Percentiles rank a stretch among this genome's conserved stretches.
Evolutionary conservation across 2,329 filamentous ascomycete genomes (phyloP).

Genomic region (Exophiala sp.): DNA sequence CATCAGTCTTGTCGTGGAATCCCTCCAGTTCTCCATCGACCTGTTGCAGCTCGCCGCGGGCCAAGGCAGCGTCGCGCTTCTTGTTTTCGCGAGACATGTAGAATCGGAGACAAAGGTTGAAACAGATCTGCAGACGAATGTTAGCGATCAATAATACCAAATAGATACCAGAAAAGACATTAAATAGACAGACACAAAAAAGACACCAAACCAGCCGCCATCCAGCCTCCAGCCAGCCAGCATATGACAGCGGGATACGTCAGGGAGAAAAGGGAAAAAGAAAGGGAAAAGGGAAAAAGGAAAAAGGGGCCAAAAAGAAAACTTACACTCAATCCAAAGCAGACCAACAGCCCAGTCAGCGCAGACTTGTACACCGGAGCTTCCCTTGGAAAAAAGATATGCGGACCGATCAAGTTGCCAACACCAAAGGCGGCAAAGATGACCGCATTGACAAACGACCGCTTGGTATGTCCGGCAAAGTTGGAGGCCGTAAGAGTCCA

Average conservation of each 20-base stretch:
- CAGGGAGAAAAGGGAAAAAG: too few species aligned
- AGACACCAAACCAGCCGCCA: too few species aligned
- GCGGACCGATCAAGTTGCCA: slow-evolving; percentile 45
- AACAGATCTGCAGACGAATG: slow-evolving; percentile 19
- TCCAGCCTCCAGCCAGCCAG: too few species aligned
- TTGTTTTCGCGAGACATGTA: slow-evolving; percentile 4
- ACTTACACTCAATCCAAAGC: slow-evolving; percentile 35
- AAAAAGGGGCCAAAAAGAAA: background rate
- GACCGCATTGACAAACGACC: slow-evolving; percentile 44
- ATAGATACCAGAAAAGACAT: too few species aligned
- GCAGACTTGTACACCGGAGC: slow-evolving; percentile 42
- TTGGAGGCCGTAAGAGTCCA: slow-evolving; percentile 48
- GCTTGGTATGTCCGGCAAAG: slow-evolving; percentile 48
- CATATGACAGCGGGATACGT: too few species aligned
- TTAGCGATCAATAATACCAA: background rate
- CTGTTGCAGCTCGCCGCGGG: slow-evolving; percentile 8
- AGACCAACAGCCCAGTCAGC: slow-evolving; percentile 38
- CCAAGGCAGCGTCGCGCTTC: background rate
- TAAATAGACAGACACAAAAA: too few species aligned
- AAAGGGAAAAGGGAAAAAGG: too few species aligned
- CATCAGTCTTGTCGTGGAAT: slow-evolving; percentile 35
- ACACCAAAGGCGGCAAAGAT: slow-evolving; percentile 46
- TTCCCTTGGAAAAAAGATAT: slow-evolving; percentile 43
- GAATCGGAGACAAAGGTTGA: slow-evolving; percentile 8
- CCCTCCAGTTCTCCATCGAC: slow-evolving; percentile 27